Percentiles rank a stretch among this genome's conserved stretches.
These are phyloP conservation scores for Wickerhamiella azymoides DNA, from an alignment of 805 yeast species.

Conservation along the genomic window DNA sequence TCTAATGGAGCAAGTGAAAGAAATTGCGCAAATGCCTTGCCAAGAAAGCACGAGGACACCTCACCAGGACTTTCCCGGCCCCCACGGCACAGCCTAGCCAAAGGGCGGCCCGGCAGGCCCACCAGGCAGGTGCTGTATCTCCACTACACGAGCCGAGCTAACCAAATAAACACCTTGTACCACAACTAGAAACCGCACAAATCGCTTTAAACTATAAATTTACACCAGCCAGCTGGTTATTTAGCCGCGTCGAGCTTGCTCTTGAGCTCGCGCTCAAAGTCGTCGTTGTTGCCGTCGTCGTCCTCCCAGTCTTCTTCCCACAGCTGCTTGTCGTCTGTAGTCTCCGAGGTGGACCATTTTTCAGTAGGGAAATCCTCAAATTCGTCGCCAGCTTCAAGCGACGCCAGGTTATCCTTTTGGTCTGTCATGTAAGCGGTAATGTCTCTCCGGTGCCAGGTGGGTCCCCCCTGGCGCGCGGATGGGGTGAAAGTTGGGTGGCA, in stretches of 20 bases:
- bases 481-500: background rate
- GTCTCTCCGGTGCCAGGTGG: too few relatives aligned
- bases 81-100: too few relatives aligned
- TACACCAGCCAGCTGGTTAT: background rate
- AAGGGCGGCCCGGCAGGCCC: too few relatives aligned
- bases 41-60: too few relatives aligned
- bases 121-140: too few relatives aligned
- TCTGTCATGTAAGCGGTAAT: conserved; percentile 2
- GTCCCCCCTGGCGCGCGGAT: too few relatives aligned
- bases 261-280: conserved; percentile 61
- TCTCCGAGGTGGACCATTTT: conserved; percentile 31
- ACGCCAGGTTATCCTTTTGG: conserved; percentile 32
- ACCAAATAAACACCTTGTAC: too few relatives aligned
- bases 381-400: conserved; percentile 91
- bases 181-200: too few relatives aligned
- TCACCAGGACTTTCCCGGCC: too few relatives aligned
- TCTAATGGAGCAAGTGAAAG: too few relatives aligned
- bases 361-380: conserved; percentile 79
- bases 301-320: conserved; percentile 97
- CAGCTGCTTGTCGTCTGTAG: conserved; percentile 36
- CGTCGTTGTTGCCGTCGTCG: conserved; percentile 77
- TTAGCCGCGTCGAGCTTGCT: background rate
- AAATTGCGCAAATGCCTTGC: too few relatives aligned
- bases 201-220: background rate
- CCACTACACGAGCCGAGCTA: too few relatives aligned